phyloP scores from a whole-genome alignment of 2,329 filamentous ascomycete species.

The Claviceps sp. region DNA sequence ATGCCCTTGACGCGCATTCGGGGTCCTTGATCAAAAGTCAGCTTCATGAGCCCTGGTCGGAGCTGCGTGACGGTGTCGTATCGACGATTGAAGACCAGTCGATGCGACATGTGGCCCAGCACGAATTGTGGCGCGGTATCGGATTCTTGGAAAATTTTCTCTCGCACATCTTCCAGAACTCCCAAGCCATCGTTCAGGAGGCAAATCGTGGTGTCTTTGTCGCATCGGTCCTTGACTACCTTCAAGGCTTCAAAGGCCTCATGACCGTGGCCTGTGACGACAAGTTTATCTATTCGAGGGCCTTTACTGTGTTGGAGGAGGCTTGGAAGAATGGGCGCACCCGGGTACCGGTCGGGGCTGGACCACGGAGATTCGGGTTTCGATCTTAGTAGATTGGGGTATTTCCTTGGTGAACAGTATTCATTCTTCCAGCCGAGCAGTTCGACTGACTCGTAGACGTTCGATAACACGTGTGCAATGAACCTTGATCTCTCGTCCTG shows the following conservation, averaged over 20 bases:
- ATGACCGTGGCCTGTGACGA: slow-evolving; percentile 49
- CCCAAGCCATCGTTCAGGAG: slow-evolving; percentile 77
- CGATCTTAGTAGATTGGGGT: slow-evolving; percentile 17
- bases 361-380: slow-evolving; percentile 10
- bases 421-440: slow-evolving; percentile 17
- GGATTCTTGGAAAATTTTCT: slow-evolving; percentile 54
- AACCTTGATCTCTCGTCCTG: slow-evolving; percentile 27
- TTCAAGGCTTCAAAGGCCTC: slow-evolving; percentile 42
- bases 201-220: slow-evolving; percentile 55
- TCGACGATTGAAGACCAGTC: slow-evolving; percentile 28
- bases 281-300: slow-evolving; percentile 53
- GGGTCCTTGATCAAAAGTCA: slow-evolving; percentile 15
- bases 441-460: slow-evolving; percentile 27
- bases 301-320: slow-evolving; percentile 15
- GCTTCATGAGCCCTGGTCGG: slow-evolving; percentile 16
- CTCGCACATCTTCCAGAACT: slow-evolving; percentile 63
- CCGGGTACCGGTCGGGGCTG: slow-evolving; percentile 1
- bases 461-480: slow-evolving; percentile 27
- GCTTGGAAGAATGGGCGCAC: too few relatives aligned
- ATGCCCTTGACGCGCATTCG: slow-evolving; percentile 7
- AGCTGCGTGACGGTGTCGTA: slow-evolving; percentile 26
- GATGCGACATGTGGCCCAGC: slow-evolving; percentile 46
- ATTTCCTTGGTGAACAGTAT: slow-evolving; percentile 13
- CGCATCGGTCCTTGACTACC: slow-evolving; percentile 52
- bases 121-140: slow-evolving; percentile 60